phyloP scores from a whole-genome alignment of 805 yeast species.

The Blastobotrys peoriensis region DNA sequence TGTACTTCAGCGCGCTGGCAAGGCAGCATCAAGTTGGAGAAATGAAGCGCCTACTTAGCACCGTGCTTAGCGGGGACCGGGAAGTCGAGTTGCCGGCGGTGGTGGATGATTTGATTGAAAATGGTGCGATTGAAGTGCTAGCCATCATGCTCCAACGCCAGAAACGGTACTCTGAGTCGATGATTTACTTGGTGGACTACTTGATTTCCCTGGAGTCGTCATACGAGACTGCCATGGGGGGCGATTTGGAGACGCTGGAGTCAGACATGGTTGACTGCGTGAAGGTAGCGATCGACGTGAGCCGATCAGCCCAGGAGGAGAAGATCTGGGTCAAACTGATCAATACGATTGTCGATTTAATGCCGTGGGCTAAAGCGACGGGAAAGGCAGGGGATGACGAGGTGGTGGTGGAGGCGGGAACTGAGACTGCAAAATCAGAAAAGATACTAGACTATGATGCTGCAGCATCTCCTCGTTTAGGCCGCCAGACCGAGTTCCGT shows the following conservation, averaged over 20 bases:
- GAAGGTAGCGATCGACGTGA: slow-evolving; percentile 20
- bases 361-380: no score
- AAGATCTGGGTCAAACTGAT: slow-evolving; percentile 37
- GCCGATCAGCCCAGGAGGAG: slow-evolving; percentile 23
- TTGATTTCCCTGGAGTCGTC: slow-evolving; percentile 16
- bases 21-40: slow-evolving; percentile 18
- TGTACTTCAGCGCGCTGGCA: slow-evolving; percentile 19
- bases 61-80: slow-evolving; percentile 26
- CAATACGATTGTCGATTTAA: slow-evolving; percentile 33
- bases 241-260: slow-evolving; percentile 1
- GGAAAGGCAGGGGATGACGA: no score
- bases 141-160: slow-evolving; percentile 22
- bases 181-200: slow-evolving; percentile 27
- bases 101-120: slow-evolving; percentile 24
- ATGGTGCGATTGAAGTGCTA: slow-evolving; percentile 24
- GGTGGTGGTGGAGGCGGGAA: no score
- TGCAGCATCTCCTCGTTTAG: slow-evolving; percentile 6
- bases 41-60: slow-evolving; percentile 23
- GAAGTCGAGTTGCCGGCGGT: slow-evolving; percentile 26
- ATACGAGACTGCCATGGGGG: slow-evolving; percentile 3
- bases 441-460: slow-evolving; percentile 29
- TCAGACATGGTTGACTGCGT: slow-evolving; percentile 16
- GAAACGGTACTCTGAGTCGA: slow-evolving; percentile 24
- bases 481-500: slow-evolving; percentile 7
- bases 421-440: not conserved